A percentile compares a stretch with the other conserved stretches of the same genome.
Conservation (phyloP, 2,329 filamentous ascomycete genomes). For the Apiospora phragmitis region DNA sequence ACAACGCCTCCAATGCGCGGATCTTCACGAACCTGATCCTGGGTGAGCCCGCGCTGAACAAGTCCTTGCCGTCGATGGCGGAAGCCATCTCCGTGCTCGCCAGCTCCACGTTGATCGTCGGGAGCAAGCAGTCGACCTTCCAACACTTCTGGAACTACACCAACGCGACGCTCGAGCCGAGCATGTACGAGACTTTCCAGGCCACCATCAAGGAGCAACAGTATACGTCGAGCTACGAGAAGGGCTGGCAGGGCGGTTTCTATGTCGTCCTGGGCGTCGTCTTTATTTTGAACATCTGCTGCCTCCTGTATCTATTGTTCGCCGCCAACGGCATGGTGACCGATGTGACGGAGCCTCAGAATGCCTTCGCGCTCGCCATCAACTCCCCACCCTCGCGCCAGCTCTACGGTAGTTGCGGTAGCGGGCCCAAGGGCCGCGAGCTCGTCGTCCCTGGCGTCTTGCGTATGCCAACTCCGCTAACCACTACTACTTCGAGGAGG, state of each 20-base stretch:
- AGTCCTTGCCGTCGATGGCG: conserved; percentile 63
- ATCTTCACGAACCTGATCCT: conserved; percentile 58
- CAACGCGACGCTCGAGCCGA: conserved; percentile 41
- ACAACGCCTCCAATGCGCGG: conserved; percentile 59
- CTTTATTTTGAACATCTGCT: conserved; percentile 67
- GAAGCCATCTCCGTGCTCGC: conserved; percentile 73
- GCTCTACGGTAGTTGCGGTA: conserved; percentile 40
- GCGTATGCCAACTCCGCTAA: conserved; percentile 38
- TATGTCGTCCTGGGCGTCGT: conserved; percentile 65
- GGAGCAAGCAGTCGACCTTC: conserved; percentile 61
- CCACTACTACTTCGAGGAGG: conserved; percentile 46
- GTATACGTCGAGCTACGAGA: conserved; percentile 67
- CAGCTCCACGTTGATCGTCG: conserved; percentile 64
- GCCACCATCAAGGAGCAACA: conserved; percentile 64
- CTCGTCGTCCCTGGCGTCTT: conserved; percentile 45
- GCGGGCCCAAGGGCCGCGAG: conserved; percentile 35
- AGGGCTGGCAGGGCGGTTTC: conserved; percentile 65
- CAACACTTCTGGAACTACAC: conserved; percentile 54
- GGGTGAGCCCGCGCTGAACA: conserved; percentile 40
- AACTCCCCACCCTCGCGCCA: conserved; percentile 50
- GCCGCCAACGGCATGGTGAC: conserved; percentile 63
- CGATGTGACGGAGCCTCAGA: conserved; percentile 77
- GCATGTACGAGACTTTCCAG: conserved; percentile 58
- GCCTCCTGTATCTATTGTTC: conserved; percentile 62
- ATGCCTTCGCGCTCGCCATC: conserved; percentile 70